phyloP scores from a whole-genome alignment of 768 basidiomycete species.

The Hypholoma sublateritium region DNA sequence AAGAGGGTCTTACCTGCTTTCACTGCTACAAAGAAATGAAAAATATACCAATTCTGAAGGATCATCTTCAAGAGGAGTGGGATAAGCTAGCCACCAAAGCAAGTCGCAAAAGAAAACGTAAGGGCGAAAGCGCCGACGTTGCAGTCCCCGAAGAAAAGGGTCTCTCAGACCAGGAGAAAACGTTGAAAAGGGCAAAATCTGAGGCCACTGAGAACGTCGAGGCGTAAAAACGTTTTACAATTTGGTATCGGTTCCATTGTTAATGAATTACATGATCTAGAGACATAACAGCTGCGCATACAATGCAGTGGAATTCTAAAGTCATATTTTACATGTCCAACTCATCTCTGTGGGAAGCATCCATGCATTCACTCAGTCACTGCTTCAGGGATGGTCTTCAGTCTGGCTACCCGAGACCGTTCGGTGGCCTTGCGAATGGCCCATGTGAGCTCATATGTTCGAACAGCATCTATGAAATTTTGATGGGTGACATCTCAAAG shows the following conservation, averaged over 20 bases:
- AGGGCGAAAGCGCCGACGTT: slow-evolving; percentile 25
- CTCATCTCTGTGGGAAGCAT: slow-evolving; percentile 4
- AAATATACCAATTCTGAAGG: slow-evolving; percentile 74
- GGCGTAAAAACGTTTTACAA: not conserved
- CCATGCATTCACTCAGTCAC: slow-evolving; percentile 14
- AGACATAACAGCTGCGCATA: too few relatives aligned
- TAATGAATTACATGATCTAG: too few relatives aligned
- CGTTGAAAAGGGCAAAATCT: slow-evolving; percentile 10
- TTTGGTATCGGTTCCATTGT: not conserved
- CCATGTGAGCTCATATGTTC: slow-evolving; percentile 92
- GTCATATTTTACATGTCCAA: not conserved
- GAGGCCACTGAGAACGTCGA: not conserved
- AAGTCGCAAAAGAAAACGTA: slow-evolving; percentile 40
- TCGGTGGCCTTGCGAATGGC: slow-evolving; percentile 84
- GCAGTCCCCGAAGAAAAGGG: slow-evolving; percentile 4
- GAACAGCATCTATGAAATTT: slow-evolving; percentile 64
- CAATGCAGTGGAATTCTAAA: too few relatives aligned
- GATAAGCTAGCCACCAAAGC: slow-evolving; percentile 46
- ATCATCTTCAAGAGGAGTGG: slow-evolving; percentile 77
- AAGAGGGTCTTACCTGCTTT: slow-evolving; percentile 69
- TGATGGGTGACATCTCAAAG: not conserved
- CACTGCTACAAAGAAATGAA: slow-evolving; percentile 60
- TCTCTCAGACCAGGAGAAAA: not conserved
- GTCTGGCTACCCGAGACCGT: slow-evolving; percentile 50
- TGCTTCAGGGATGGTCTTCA: slow-evolving; percentile 33